Conservation (phyloP, 1,284 basidiomycete species). For the Cutaneotrichosporon sp. region DNA sequence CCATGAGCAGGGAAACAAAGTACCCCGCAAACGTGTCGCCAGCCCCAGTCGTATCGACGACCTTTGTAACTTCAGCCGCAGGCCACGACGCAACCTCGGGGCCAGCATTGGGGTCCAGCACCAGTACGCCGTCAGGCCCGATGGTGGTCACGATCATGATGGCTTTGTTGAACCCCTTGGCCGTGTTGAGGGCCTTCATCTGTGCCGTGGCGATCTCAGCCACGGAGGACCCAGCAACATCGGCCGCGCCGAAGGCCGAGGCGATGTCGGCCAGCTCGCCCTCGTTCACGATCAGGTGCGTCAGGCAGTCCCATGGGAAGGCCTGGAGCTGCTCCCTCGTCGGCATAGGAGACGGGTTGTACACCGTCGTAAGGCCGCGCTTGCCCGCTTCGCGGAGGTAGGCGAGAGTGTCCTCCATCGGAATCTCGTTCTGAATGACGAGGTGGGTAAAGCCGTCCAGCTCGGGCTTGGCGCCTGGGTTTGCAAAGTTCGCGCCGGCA, state of each 20-base stretch:
- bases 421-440: slow-evolving; percentile 58
- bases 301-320: slow-evolving; percentile 52
- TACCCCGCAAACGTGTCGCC: slow-evolving; percentile 50
- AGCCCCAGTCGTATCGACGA: slow-evolving; percentile 47
- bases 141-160: slow-evolving; percentile 13
- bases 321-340: slow-evolving; percentile 40
- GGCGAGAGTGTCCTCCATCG: slow-evolving; percentile 49
- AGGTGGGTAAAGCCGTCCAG: slow-evolving; percentile 48
- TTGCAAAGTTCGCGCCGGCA: slow-evolving; percentile 44
- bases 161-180: slow-evolving; percentile 5
- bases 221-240: not conserved
- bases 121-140: slow-evolving; percentile 13
- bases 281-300: slow-evolving; percentile 56
- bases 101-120: not conserved
- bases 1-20: slow-evolving; percentile 46
- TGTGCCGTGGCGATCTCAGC: slow-evolving; percentile 3
- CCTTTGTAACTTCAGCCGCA: slow-evolving; percentile 8
- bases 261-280: slow-evolving; percentile 48
- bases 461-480: slow-evolving; percentile 13
- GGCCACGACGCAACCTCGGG: slow-evolving; percentile 4
- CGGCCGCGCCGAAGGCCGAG: slow-evolving; percentile 15
- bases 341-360: slow-evolving; percentile 58
- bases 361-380: slow-evolving; percentile 45
- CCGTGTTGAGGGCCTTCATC: slow-evolving; percentile 6
- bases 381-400: slow-evolving; percentile 42